Conservation (phyloP, 2,329 filamentous ascomycete genomes). For the Alternaria angustiovoidea region DNA sequence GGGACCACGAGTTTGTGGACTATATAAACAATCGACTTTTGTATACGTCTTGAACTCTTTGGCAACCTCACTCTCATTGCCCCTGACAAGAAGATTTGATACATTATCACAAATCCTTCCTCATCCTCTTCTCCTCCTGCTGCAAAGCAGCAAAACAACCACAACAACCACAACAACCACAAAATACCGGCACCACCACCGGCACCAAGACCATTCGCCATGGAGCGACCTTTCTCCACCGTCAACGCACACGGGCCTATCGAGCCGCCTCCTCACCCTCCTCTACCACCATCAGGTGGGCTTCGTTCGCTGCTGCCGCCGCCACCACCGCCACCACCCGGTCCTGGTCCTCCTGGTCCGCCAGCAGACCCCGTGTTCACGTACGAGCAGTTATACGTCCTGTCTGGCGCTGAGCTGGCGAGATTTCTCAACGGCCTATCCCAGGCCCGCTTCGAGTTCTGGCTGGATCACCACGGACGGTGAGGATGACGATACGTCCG, state of each 20-base stretch:
- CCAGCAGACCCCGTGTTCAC: background rate
- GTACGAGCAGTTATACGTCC: background rate
- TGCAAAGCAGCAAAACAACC: background rate
- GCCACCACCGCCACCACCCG: too few relatives aligned
- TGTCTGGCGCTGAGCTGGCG: background rate
- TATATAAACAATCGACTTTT: background rate
- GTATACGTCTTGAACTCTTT: background rate
- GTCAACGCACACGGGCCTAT: too few relatives aligned
- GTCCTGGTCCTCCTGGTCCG: too few relatives aligned
- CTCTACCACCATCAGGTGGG: too few relatives aligned
- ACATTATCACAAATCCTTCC: background rate
- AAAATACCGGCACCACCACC: background rate
- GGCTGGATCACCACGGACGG: background rate
- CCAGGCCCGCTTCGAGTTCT: background rate
- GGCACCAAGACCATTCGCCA: background rate
- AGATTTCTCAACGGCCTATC: background rate
- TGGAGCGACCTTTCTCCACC: background rate
- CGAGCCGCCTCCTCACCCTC: too few relatives aligned
- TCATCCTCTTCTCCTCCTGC: background rate
- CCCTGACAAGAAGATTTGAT: background rate
- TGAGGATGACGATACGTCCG: background rate
- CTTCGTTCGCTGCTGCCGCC: too few relatives aligned
- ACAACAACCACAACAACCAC: background rate
- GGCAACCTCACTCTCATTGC: background rate
- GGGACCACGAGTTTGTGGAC: background rate